Conservation (phyloP, 208 protist genomes). For the Acanthamoeba lenticulata region DNA sequence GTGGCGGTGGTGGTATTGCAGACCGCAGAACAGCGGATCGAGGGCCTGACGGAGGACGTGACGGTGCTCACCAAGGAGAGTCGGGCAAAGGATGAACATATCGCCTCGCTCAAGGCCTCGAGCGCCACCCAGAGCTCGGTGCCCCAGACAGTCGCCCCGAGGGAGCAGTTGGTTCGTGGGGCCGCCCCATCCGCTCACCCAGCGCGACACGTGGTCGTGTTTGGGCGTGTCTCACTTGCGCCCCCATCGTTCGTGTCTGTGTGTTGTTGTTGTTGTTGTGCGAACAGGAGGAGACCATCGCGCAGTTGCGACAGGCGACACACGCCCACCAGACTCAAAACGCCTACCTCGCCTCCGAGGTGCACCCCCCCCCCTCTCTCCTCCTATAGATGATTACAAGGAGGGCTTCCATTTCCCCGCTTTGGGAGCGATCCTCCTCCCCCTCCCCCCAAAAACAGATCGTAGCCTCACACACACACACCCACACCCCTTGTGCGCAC, state of each 20-base stretch:
- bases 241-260: background rate
- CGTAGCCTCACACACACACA: background rate
- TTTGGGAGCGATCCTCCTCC: too few species aligned
- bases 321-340: conserved; percentile 54
- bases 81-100: background rate
- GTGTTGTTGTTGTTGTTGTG: background rate
- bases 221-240: background rate
- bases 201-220: background rate
- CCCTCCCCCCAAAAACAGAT: background rate
- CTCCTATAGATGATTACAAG: background rate
- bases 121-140: background rate
- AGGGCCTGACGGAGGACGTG: conserved; percentile 4
- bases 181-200: too few species aligned
- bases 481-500: background rate
- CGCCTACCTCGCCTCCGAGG: conserved; percentile 34
- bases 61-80: background rate
- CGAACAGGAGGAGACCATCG: background rate
- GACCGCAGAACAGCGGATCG: background rate
- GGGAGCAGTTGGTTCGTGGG: background rate
- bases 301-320: background rate
- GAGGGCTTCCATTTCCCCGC: background rate
- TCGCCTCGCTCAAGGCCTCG: background rate
- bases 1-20: background rate
- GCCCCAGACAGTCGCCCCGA: background rate
- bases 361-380: background rate